These are phyloP conservation scores for Agaricus sinodeliciosus DNA, from an alignment of 768 basidiomycete genomes.

Conservation along the genomic window DNA sequence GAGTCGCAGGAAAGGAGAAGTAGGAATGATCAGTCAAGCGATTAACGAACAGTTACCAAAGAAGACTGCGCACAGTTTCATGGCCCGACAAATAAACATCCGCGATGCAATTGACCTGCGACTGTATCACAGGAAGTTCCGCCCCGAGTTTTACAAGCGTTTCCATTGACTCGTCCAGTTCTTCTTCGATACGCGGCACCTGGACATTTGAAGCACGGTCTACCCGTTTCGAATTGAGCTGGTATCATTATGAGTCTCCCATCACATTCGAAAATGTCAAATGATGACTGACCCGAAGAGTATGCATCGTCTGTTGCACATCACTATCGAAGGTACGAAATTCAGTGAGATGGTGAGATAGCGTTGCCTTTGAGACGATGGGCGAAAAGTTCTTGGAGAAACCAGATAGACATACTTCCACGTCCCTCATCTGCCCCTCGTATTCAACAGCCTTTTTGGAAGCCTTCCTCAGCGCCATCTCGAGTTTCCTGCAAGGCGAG, in stretches of 20 bases:
- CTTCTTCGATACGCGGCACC: conserved; percentile 53
- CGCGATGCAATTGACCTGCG: conserved; percentile 56
- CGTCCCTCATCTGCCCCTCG: conserved; percentile 53
- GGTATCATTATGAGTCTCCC: conserved; percentile 6
- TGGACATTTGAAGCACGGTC: conserved; percentile 51
- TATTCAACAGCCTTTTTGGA: conserved; percentile 42
- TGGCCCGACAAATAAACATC: conserved; percentile 68
- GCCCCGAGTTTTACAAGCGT: conserved; percentile 50
- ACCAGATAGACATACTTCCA: conserved; percentile 37
- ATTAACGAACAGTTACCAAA: conserved; percentile 2
- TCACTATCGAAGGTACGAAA: conserved; percentile 68
- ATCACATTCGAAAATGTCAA: not conserved
- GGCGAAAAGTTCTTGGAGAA: not conserved
- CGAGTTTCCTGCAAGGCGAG: conserved; percentile 31
- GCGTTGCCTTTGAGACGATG: conserved; percentile 38
- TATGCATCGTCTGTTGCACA: conserved; percentile 56
- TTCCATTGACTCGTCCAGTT: conserved; percentile 57
- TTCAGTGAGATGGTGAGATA: conserved; percentile 67
- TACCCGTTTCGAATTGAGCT: conserved; percentile 57
- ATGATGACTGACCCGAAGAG: conserved; percentile 43
- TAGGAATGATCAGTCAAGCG: not conserved
- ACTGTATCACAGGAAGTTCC: conserved; percentile 53
- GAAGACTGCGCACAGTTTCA: conserved; percentile 41
- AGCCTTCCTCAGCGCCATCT: conserved; percentile 37
- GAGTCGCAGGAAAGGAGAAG: conserved; percentile 1